Percentiles rank a stretch among this genome's conserved stretches.
phyloP scores from a whole-genome alignment of 2,329 filamentous ascomycete species.

The Raffaelea albimanens region DNA sequence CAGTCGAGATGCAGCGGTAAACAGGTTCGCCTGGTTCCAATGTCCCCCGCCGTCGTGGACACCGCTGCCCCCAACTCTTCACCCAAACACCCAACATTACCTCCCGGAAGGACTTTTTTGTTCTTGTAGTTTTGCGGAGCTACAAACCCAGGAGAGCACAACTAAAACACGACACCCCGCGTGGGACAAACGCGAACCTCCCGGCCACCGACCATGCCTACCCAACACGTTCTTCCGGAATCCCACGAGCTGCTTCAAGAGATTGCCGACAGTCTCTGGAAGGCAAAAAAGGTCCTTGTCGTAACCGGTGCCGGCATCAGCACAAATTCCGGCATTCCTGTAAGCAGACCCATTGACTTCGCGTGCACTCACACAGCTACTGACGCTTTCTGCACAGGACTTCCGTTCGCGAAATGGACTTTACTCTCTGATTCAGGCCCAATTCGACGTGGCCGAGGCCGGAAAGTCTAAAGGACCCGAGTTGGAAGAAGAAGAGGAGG shows the following conservation, averaged over 20 bases:
- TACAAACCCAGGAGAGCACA: not conserved
- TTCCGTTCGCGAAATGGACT: slow-evolving; percentile 65
- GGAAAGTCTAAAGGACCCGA: slow-evolving; percentile 10
- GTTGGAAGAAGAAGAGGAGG: not conserved
- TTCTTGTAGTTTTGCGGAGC: not conserved
- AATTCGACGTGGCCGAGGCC: slow-evolving; percentile 45
- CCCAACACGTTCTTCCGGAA: slow-evolving; percentile 41
- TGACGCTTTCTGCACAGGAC: slow-evolving; percentile 36
- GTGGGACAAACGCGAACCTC: not conserved
- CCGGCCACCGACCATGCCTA: slow-evolving; percentile 37
- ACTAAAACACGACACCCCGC: not conserved
- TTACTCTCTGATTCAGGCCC: slow-evolving; percentile 61
- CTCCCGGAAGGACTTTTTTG: too few relatives aligned
- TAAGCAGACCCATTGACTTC: slow-evolving; percentile 25
- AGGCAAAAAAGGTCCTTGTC: slow-evolving; percentile 60
- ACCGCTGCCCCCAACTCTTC: too few relatives aligned
- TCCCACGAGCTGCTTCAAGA: slow-evolving; percentile 48
- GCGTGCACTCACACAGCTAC: not conserved
- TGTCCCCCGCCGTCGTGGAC: too few relatives aligned
- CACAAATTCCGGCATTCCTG: slow-evolving; percentile 67
- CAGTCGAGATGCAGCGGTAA: too few relatives aligned
- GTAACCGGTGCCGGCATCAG: slow-evolving; percentile 66
- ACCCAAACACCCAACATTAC: too few relatives aligned
- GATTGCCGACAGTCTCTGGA: slow-evolving; percentile 54
- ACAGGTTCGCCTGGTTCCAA: too few relatives aligned